Evolutionary conservation across 768 basidiomycete genomes (phyloP).

Genomic region (Ramaria sp.): DNA sequence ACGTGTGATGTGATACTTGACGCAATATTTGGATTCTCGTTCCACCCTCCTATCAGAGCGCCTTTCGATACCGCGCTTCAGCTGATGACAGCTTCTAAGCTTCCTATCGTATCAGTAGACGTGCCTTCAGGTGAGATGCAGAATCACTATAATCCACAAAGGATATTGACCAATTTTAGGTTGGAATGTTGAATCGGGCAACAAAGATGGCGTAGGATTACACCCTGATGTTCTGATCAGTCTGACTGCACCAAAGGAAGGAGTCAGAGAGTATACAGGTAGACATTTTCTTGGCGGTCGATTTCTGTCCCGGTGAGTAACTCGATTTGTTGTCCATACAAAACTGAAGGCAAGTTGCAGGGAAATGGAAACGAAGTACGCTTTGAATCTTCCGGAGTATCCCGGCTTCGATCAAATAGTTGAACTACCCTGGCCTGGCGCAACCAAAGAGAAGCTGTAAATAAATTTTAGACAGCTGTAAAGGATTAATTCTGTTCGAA

Average conservation of each 20-base stretch:
- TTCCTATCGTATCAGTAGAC: slow-evolving; percentile 90
- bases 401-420: slow-evolving; percentile 76
- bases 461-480: background rate
- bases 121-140: slow-evolving; percentile 58
- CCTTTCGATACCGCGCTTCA: slow-evolving; percentile 77
- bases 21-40: slow-evolving; percentile 97
- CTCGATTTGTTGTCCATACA: background rate
- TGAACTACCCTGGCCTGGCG: slow-evolving; percentile 39
- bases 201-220: slow-evolving; percentile 32
- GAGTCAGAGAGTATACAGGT: slow-evolving; percentile 66
- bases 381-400: slow-evolving; percentile 76
- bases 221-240: slow-evolving; percentile 76
- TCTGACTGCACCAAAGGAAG: slow-evolving; percentile 90
- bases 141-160: background rate
- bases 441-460: slow-evolving; percentile 3
- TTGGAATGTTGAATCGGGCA: slow-evolving; percentile 86
- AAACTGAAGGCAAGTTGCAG: slow-evolving; percentile 27
- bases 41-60: slow-evolving; percentile 77
- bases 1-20: slow-evolving; percentile 81
- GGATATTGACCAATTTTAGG: slow-evolving; percentile 20
- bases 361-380: slow-evolving; percentile 56
- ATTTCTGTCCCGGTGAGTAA: slow-evolving; percentile 70
- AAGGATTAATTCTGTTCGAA: background rate
- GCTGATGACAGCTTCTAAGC: slow-evolving; percentile 45
- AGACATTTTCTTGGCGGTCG: slow-evolving; percentile 90